Conservation (phyloP, 495 filamentous ascomycete genomes). For the Barbatosphaeria neglecta region DNA sequence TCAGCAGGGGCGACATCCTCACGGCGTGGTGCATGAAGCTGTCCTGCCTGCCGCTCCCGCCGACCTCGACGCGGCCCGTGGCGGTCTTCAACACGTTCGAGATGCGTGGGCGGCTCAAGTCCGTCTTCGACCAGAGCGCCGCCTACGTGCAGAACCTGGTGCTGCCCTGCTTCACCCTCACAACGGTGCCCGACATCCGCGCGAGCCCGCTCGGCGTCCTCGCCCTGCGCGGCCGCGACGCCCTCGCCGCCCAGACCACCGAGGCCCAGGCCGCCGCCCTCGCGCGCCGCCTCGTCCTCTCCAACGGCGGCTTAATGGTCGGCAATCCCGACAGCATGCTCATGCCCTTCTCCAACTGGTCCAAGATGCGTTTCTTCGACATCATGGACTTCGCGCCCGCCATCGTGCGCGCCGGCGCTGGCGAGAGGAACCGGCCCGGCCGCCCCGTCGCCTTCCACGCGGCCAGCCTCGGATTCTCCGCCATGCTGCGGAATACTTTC, state of each 20-base stretch:
- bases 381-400: constrained; percentile 32
- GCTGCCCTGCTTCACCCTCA: neutral
- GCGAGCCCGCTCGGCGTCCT: constrained; percentile 5
- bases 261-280: constrained; percentile 30
- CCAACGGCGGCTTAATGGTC: constrained; percentile 12
- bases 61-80: constrained; percentile 8
- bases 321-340: constrained; percentile 24
- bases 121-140: neutral
- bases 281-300: constrained; percentile 6
- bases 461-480: constrained; percentile 1
- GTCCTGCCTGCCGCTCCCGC: constrained; percentile 4
- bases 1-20: constrained; percentile 30
- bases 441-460: constrained; percentile 4
- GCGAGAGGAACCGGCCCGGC: constrained; percentile 5
- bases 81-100: constrained; percentile 20
- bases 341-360: constrained; percentile 34
- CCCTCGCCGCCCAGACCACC: constrained; percentile 31
- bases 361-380: constrained; percentile 30
- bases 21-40: constrained; percentile 18
- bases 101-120: constrained; percentile 10
- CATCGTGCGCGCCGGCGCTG: constrained; percentile 10
- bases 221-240: constrained; percentile 22
- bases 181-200: neutral
- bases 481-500: constrained; percentile 12
- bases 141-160: constrained; percentile 12